Base-by-base conservation (phyloP, 495 filamentous ascomycete genomes). In the Neurospora pannonica region DNA sequence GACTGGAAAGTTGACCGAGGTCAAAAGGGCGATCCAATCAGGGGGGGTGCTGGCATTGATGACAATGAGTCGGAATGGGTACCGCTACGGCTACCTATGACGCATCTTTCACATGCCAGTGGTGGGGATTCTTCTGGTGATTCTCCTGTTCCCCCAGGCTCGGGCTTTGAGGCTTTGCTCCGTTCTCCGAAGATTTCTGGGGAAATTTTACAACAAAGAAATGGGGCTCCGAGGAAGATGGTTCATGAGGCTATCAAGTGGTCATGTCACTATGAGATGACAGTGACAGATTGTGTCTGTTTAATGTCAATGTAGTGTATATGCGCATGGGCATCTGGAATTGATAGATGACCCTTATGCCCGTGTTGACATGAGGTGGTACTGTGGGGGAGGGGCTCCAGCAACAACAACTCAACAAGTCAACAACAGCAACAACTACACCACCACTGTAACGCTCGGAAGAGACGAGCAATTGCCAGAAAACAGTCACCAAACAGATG, bases 101-200 rank as follows among this genome's bases (percentile, higher is more conserved):
- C 75, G 75, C 75, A 76, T 76, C 46, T 74, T 75, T 76, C 75
- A 76, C 75, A 76, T 76, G 75, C 71, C 67, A 73, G n/a, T 36
- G 4, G 54, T 67, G 54, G 54, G 28, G 13, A 17, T 34, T 67
- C 15, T 28, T 28, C 21, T 0, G 3, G 11, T 13, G n/a, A n/a
- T 54, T 54, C 46, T 54, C 54, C 54, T 62, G 46, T 60, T 60
- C 19, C 54, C 54, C 54, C 54, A 67, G 54, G 54, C 54, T 62
- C 54, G 54, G 24, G 54, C 24, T 62, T 54, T 62, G 54, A 62
- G 54, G n/a, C 54, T 62, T 62, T 34, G 54, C 15, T 31, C 15
- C 54, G 54, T 19, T 2, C 15, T 62, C 54, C 21, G 28, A 62
- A 34, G 5, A 10, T 62, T 62, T 62, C 54, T 62, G 54, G 54